These are phyloP conservation scores for Xylaria nigripes DNA, from an alignment of 495 filamentous ascomycete species.

Conservation along the genomic window DNA sequence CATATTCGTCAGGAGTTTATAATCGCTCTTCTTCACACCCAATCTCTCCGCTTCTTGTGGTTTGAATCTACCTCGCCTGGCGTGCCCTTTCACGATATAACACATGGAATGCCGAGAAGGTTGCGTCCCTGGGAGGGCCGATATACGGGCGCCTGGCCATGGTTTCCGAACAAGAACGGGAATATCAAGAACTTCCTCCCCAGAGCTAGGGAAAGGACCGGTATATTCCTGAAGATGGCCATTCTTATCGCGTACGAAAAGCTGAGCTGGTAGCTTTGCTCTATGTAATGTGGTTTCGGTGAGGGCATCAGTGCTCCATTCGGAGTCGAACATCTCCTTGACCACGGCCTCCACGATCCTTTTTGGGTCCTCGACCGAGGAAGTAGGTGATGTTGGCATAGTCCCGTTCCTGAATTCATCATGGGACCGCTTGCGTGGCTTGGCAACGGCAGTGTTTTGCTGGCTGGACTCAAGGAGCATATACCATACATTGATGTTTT, in stretches of 20 bases:
- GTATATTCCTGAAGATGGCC: conserved; percentile 61
- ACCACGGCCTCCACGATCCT: conserved; percentile 53
- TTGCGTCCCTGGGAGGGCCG: conserved; percentile 55
- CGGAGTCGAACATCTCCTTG: conserved; percentile 71
- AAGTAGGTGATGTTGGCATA: not conserved
- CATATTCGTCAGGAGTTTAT: conserved; percentile 40
- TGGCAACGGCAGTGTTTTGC: conserved; percentile 17
- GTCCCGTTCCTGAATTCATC: conserved; percentile 41
- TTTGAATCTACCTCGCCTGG: conserved; percentile 72
- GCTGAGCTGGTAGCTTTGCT: conserved; percentile 56
- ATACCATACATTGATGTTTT: conserved; percentile 73
- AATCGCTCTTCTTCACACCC: conserved; percentile 51
- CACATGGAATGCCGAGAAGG: conserved; percentile 61
- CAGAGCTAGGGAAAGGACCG: conserved; percentile 52
- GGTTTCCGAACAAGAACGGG: conserved; percentile 68
- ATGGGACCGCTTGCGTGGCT: conserved; percentile 51
- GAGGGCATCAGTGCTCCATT: conserved; percentile 64
- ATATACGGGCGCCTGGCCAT: conserved; percentile 68
- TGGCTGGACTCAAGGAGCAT: conserved; percentile 47
- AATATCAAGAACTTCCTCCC: conserved; percentile 49
- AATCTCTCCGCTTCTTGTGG: conserved; percentile 50
- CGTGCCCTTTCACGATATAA: conserved; percentile 72
- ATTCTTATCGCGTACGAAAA: conserved; percentile 58
- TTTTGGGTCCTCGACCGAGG: conserved; percentile 32
- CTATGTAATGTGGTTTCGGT: conserved; percentile 54